These are phyloP conservation scores for Forsythia viridissima DNA, from an alignment of 257 asterid species.

Conservation along the genomic window DNA sequence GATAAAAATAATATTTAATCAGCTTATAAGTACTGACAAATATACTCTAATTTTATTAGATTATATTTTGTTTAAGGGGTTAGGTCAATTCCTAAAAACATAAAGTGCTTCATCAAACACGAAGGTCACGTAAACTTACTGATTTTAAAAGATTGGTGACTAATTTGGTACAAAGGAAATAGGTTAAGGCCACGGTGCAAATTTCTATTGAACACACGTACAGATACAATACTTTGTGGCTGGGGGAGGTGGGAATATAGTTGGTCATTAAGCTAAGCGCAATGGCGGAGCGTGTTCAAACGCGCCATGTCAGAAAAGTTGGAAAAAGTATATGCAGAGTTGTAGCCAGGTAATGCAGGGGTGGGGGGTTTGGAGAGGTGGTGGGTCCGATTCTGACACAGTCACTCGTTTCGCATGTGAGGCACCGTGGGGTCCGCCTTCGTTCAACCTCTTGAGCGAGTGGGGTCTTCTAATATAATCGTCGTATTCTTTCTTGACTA, in stretches of 20 bases:
- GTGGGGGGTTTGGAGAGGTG: conserved; percentile 26
- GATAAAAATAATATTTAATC: no score
- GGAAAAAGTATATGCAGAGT: conserved; percentile 27
- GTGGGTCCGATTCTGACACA: conserved; percentile 42
- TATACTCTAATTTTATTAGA: no score
- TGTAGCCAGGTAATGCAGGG: conserved; percentile 49
- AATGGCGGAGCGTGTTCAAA: conserved; percentile 24
- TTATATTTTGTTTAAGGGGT: no score
- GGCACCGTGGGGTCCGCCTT: conserved; percentile 2
- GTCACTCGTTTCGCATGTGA: conserved; percentile 63
- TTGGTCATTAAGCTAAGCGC: conserved; percentile 18
- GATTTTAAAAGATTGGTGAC: no score
- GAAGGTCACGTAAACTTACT: no score
- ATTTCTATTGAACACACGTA: conserved; percentile 9
- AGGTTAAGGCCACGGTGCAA: neutral
- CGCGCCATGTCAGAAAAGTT: conserved; percentile 46
- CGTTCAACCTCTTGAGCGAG: neutral
- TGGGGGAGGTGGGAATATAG: neutral
- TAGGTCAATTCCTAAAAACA: no score
- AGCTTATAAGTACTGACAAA: no score
- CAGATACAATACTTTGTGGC: neutral
- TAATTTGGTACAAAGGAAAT: neutral
- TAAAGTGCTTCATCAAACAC: no score
- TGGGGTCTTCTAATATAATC: no score
- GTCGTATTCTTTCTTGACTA: no score